A percentile compares a stretch with the other conserved stretches of the same genome.
These are phyloP conservation scores for Madurella fahalii DNA, from an alignment of 2,329 filamentous ascomycete species.

Conservation along the genomic window DNA sequence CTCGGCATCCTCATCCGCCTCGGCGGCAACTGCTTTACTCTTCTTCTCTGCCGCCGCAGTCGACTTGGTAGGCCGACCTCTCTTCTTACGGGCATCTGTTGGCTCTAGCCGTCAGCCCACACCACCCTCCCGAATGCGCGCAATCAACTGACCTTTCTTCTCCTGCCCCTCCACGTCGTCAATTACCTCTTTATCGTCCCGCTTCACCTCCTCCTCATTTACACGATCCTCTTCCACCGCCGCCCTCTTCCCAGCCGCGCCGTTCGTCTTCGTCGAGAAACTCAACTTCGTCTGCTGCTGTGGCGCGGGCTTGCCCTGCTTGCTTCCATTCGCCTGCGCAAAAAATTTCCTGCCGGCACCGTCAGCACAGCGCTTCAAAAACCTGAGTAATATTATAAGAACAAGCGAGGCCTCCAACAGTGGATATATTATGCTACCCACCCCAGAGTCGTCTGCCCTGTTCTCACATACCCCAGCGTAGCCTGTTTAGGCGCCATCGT, in stretches of 20 bases:
- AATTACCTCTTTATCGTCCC: constrained; percentile 9
- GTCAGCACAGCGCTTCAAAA: too few species aligned
- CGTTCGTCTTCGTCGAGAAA: constrained; percentile 59
- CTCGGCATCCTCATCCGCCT: constrained; percentile 53
- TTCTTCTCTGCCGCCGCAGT: constrained; percentile 27
- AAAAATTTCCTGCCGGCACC: constrained; percentile 74
- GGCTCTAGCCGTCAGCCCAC: not conserved
- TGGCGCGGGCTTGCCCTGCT: constrained; percentile 48
- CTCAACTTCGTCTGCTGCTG: constrained; percentile 74
- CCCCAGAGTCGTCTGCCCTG: constrained; percentile 70
- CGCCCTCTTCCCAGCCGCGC: constrained; percentile 27
- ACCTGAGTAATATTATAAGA: too few species aligned
- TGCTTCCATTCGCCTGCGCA: constrained; percentile 57
- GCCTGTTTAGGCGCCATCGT: constrained; percentile 63
- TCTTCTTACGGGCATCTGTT: constrained; percentile 39
- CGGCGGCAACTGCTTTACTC: constrained; percentile 37
- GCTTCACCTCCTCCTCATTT: constrained; percentile 5
- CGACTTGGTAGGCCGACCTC: constrained; percentile 32
- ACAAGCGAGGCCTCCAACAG: not conserved
- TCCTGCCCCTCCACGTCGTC: constrained; percentile 33
- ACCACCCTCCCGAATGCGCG: not conserved
- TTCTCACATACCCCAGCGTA: constrained; percentile 82
- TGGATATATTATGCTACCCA: constrained; percentile 41
- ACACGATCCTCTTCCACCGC: constrained; percentile 29
- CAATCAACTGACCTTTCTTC: constrained; percentile 32